These are phyloP conservation scores for Daphne laureola DNA, from an alignment of 441 rosid species.

Conservation along the genomic window DNA sequence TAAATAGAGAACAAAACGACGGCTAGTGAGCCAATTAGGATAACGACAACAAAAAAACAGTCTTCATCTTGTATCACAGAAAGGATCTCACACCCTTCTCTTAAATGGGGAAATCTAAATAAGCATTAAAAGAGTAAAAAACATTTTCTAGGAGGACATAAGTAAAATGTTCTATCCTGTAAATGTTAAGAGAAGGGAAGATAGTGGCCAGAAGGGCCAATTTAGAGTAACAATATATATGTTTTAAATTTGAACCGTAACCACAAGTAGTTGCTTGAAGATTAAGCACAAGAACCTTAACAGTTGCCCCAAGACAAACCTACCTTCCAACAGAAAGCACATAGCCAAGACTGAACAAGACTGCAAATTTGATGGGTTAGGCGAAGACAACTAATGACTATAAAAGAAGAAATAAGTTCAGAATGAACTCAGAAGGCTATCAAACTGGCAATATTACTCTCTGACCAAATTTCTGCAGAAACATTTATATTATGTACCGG, in stretches of 20 bases:
- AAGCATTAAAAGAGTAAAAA: too few relatives aligned
- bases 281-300: too few relatives aligned
- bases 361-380: constrained; percentile 79
- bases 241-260: too few relatives aligned
- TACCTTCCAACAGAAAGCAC: constrained; percentile 91
- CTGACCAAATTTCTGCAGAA: not conserved
- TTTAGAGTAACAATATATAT: too few relatives aligned
- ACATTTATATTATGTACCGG: not conserved
- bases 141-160: too few relatives aligned
- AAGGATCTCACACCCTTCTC: not conserved
- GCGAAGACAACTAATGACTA: constrained; percentile 78
- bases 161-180: not conserved
- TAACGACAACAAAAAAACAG: too few relatives aligned
- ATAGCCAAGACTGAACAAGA: constrained; percentile 87
- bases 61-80: too few relatives aligned
- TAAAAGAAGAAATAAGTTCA: constrained; percentile 15
- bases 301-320: not conserved
- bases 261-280: too few relatives aligned
- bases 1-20: too few relatives aligned
- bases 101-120: not conserved
- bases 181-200: not conserved
- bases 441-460: not conserved
- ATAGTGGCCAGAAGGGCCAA: not conserved
- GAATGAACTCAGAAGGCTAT: not conserved
- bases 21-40: too few relatives aligned